These are phyloP conservation scores for Phaseolus lunatus DNA, from an alignment of 306 rosid genomes.

Conservation along the genomic window DNA sequence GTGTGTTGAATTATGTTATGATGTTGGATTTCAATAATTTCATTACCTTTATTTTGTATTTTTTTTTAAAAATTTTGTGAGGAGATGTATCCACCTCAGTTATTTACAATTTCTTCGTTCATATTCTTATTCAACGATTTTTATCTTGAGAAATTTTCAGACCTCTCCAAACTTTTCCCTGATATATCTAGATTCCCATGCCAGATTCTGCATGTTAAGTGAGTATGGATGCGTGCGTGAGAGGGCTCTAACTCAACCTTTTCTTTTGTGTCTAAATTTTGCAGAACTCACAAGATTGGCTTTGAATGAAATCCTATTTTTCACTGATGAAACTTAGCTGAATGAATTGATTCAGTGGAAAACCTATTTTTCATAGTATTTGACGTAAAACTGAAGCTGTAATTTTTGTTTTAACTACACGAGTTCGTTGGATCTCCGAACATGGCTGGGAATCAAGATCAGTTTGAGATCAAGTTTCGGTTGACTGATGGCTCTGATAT, in stretches of 20 bases:
- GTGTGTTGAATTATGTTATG: constrained; percentile 41
- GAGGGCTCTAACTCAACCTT: constrained; percentile 27
- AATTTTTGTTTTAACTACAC: constrained; percentile 41
- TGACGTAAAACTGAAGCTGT: constrained; percentile 38
- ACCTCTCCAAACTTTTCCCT: constrained; percentile 13
- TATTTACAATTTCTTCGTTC: constrained; percentile 17
- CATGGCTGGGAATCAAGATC: constrained; percentile 91
- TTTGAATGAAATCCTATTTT: constrained; percentile 40
- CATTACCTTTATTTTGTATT: neutral
- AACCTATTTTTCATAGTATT: constrained; percentile 26
- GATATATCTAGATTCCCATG: constrained; percentile 31
- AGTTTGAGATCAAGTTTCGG: constrained; percentile 92
- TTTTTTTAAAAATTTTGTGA: neutral
- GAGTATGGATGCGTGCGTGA: constrained; percentile 4
- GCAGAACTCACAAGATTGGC: constrained; percentile 44
- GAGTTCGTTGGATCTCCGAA: constrained; percentile 43
- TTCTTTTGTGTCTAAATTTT: constrained; percentile 33
- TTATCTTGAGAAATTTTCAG: neutral
- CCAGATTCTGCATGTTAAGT: constrained; percentile 34
- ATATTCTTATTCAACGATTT: constrained; percentile 9
- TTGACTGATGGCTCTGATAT: constrained; percentile 96
- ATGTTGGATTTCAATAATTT: constrained; percentile 33
- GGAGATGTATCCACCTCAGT: constrained; percentile 11
- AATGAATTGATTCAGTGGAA: constrained; percentile 42
- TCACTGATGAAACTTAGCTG: constrained; percentile 47